Evolutionary conservation across 306 rosid species (phyloP).

Genomic region (Lablab purpureus): DNA sequence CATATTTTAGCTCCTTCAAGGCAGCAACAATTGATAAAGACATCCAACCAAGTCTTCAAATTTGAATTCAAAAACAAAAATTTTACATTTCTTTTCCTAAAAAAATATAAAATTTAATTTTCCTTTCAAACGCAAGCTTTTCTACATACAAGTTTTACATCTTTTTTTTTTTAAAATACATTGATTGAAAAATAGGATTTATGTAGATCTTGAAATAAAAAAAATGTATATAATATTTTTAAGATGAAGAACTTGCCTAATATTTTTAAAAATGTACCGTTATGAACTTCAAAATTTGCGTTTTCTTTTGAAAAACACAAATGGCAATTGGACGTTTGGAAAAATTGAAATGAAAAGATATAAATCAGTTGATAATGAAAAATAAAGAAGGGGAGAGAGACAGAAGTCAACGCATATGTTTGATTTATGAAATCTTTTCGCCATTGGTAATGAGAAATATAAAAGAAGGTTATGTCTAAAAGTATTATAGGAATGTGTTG

Average conservation of each 20-base stretch:
- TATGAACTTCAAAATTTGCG: too few relatives aligned
- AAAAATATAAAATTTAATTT: not conserved
- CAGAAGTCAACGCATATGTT: not conserved
- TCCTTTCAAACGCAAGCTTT: not conserved
- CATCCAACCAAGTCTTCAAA: not conserved
- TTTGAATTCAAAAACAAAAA: not conserved
- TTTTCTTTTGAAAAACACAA: too few relatives aligned
- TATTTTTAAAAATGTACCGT: not conserved
- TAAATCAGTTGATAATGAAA: too few relatives aligned
- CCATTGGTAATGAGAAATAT: not conserved
- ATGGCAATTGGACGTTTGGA: too few relatives aligned
- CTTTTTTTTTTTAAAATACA: too few relatives aligned
- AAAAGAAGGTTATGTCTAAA: not conserved
- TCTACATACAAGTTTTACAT: not conserved
- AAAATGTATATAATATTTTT: too few relatives aligned
- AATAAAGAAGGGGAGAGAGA: too few relatives aligned
- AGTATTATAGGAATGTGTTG: not conserved
- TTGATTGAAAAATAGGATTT: too few relatives aligned
- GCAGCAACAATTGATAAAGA: not conserved
- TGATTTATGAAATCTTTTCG: not conserved
- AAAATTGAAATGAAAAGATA: too few relatives aligned
- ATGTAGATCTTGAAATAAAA: not conserved
- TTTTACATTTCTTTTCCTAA: not conserved
- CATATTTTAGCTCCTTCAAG: not conserved
- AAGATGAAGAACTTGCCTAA: too few relatives aligned